phyloP scores from a whole-genome alignment of 75 land plant genomes.

The Cupressus sempervirens region DNA sequence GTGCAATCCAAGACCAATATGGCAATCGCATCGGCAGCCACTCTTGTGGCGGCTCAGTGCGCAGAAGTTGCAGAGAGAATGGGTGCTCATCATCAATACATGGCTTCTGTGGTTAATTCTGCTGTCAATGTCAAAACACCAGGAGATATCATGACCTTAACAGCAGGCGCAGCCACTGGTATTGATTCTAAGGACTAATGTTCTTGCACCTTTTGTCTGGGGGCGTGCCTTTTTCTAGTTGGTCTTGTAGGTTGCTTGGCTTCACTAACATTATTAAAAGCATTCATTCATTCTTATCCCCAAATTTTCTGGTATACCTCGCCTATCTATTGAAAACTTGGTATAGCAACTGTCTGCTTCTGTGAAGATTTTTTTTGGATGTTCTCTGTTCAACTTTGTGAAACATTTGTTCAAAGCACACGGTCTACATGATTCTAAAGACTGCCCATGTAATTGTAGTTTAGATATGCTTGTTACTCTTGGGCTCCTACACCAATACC shows the following conservation, averaged over 20 bases:
- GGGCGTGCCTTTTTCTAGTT: too few relatives aligned
- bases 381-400: neutral
- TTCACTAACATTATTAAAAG: too few relatives aligned
- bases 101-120: constrained; percentile 70
- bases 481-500: neutral
- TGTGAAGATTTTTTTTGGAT: neutral
- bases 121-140: constrained; percentile 71
- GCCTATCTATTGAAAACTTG: neutral
- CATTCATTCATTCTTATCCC: too few relatives aligned
- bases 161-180: constrained; percentile 96
- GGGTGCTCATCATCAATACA: constrained; percentile 63
- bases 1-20: constrained; percentile 33
- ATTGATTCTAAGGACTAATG: constrained; percentile 1
- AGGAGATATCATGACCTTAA: constrained; percentile 84
- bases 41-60: constrained; percentile 83
- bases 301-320: neutral
- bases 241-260: too few relatives aligned
- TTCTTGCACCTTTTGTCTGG: too few relatives aligned
- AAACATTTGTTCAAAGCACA: neutral
- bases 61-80: constrained; percentile 73
- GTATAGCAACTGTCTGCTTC: neutral
- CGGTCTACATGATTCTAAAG: neutral
- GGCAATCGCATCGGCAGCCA: constrained; percentile 85
- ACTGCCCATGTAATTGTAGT: neutral
- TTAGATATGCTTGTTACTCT: neutral